A percentile compares a stretch with the other conserved stretches of the same genome.
Evolutionary conservation across 768 basidiomycete species (phyloP).

Genomic region (Chalciporus piperatus): DNA sequence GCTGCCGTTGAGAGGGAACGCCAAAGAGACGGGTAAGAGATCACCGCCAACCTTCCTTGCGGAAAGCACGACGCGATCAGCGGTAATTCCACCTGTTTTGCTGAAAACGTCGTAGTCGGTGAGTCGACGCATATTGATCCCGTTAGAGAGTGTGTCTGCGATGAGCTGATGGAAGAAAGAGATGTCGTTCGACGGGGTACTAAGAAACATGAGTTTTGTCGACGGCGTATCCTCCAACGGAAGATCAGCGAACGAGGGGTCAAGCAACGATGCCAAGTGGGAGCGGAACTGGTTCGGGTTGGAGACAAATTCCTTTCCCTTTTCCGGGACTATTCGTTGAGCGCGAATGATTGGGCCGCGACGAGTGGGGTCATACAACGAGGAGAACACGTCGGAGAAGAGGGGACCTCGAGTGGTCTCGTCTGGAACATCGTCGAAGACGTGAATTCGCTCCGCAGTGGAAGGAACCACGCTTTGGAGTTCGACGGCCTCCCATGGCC

Average conservation of each 20-base stretch:
- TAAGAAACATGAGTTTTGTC: constrained; percentile 51
- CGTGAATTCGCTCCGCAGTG: constrained; percentile 57
- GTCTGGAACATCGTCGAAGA: constrained; percentile 76
- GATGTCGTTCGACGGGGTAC: constrained; percentile 45
- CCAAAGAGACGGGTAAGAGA: constrained; percentile 50
- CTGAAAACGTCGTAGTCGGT: constrained; percentile 76
- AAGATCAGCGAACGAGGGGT: constrained; percentile 27
- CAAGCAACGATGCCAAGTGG: constrained; percentile 34
- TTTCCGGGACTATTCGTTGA: constrained; percentile 57
- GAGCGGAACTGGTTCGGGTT: constrained; percentile 41
- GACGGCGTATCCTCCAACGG: constrained; percentile 22
- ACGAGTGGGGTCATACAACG: constrained; percentile 43
- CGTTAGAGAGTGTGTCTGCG: constrained; percentile 55
- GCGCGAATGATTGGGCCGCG: constrained; percentile 44
- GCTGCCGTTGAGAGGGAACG: constrained; percentile 53
- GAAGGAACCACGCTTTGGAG: constrained; percentile 59
- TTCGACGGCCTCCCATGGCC: constrained; percentile 76
- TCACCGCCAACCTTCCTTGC: constrained; percentile 37
- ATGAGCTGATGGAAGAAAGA: constrained; percentile 47
- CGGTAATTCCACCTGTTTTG: constrained; percentile 65
- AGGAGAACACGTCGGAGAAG: constrained; percentile 69
- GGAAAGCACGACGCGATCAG: constrained; percentile 66
- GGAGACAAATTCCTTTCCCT: constrained; percentile 50
- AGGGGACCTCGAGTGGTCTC: constrained; percentile 59
- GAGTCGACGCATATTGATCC: constrained; percentile 57